Evolutionary conservation across 208 protist genomes (phyloP).

Genomic region (Crithidia fasciculata): DNA sequence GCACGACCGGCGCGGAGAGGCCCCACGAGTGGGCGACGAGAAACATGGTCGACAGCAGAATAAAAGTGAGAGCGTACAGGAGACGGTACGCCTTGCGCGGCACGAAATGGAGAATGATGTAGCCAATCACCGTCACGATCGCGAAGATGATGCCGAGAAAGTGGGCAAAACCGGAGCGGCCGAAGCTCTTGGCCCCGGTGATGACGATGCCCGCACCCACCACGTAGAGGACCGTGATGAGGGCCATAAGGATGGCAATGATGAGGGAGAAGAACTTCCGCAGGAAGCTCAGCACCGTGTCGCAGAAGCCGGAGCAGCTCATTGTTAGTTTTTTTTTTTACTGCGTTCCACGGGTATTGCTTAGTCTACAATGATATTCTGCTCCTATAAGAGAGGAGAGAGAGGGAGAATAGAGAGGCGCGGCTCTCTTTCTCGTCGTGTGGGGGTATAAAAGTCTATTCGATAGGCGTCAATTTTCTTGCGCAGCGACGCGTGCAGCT

Average conservation of each 20-base stretch:
- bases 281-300: constrained; percentile 50
- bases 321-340: constrained; percentile 27
- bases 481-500: too few species aligned
- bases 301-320: constrained; percentile 33
- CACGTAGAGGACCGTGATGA: constrained; percentile 68
- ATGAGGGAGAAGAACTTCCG: constrained; percentile 88
- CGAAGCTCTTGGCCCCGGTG: constrained; percentile 54
- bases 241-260: constrained; percentile 60
- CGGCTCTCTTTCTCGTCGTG: too few species aligned
- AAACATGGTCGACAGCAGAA: constrained; percentile 66
- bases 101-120: constrained; percentile 81
- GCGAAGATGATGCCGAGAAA: constrained; percentile 75
- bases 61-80: constrained; percentile 72
- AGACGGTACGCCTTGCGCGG: constrained; percentile 80
- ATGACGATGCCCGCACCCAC: constrained; percentile 64
- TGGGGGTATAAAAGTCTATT: too few species aligned
- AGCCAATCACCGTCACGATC: constrained; percentile 56
- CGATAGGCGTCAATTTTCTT: too few species aligned
- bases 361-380: neutral
- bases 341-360: neutral
- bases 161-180: constrained; percentile 68
- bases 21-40: constrained; percentile 74
- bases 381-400: neutral
- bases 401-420: neutral
- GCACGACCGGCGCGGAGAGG: constrained; percentile 57